phyloP scores from a whole-genome alignment of 345 rosid genomes.

The Citrus trifoliata region DNA sequence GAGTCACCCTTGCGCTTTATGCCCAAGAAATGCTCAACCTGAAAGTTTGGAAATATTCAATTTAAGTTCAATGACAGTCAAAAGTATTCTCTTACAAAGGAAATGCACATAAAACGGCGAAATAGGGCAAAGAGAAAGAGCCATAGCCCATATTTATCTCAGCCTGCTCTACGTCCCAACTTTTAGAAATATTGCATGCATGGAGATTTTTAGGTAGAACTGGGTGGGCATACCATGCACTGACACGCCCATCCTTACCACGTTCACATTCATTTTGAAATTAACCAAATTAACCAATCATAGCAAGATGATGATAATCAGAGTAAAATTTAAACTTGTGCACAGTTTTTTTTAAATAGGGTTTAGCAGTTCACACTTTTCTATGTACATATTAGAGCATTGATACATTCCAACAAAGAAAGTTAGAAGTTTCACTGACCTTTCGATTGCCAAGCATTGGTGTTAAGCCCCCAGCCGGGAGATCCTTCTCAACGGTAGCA shows the following conservation, averaged over 20 bases:
- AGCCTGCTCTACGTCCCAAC: neutral
- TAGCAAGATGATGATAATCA: too few species aligned
- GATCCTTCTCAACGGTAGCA: constrained; percentile 85
- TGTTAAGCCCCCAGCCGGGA: constrained; percentile 67
- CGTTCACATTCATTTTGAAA: too few species aligned
- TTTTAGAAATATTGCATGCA: neutral
- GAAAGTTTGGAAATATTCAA: constrained; percentile 3
- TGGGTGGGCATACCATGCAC: too few species aligned
- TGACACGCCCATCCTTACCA: too few species aligned
- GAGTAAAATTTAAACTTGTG: too few species aligned
- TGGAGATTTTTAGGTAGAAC: too few species aligned
- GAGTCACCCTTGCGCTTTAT: constrained; percentile 73
- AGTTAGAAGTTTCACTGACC: constrained; percentile 37
- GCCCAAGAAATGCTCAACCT: constrained; percentile 97
- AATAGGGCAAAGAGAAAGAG: neutral
- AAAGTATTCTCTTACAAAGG: neutral
- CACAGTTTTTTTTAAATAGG: too few species aligned
- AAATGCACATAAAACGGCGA: neutral
- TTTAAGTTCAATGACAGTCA: neutral
- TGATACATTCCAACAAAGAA: neutral
- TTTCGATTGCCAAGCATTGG: constrained; percentile 95
- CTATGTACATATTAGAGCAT: neutral
- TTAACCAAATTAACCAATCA: too few species aligned
- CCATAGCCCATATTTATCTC: neutral
- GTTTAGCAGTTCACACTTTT: neutral